Evolutionary conservation across 1,139 yeast genomes (phyloP), one percentile per base, ranked within the genome.

Genomic region (Casaregolazyma suthepensis): DNA sequence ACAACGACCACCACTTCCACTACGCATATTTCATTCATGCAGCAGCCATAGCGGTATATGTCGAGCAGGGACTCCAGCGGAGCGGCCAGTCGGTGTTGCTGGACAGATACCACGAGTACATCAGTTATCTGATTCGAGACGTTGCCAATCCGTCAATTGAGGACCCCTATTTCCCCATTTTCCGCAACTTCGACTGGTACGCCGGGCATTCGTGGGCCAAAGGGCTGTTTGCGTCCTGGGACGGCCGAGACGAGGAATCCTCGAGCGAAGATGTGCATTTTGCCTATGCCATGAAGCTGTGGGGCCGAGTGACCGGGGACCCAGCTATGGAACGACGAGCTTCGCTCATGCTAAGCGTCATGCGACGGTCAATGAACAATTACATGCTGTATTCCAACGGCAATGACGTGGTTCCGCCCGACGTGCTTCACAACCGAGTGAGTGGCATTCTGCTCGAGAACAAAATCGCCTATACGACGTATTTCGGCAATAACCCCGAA

Each of bases 391-490:
- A 75, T 69, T 65, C 71, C 46, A 71, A 72, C 56, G 80, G 77
- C 65, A 85, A 85, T 68, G 65, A 71, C 44, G 50, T 49, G 29
- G 78, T 80, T 64, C 91, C 90, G 26, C 54, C 73, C 22, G 66
- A 71, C 53, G 74, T 81, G 56, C 66, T 79, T 53, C 74, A 75
- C 38, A 85, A 86, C 71, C 81, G 79, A 64, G 90, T 83, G 40
- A 72, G 85, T 51, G 94, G 94, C 54, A 85, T 86, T 43, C 50
- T 61, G 42, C 84, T 82, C 67, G 96, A 89, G 65, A 89, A 90
- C 68, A 90, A 91, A 71, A 73, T 87, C 56, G 95, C 87, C 61
- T 93, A 87, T 70, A 87, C 96, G 2, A 91, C 96, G 1, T 88
- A 83, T 68, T 88, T 88, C 64, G 96, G 96, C 1, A 72, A 74